Evolutionary conservation across 73 alveolate genomes (phyloP).

Genomic region (Tetrahymena malaccensis): DNA sequence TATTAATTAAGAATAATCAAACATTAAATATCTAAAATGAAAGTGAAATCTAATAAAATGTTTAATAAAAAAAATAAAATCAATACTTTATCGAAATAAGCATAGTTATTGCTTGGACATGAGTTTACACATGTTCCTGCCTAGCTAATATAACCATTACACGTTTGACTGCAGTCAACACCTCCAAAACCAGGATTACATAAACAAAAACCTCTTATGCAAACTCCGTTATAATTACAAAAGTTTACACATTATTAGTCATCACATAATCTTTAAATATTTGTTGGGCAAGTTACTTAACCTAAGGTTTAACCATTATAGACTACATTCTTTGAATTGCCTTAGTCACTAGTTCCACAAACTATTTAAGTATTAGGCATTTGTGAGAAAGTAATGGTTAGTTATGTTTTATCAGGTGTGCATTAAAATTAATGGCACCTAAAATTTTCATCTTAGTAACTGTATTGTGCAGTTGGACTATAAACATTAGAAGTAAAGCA

Average conservation of each 20-base stretch:
- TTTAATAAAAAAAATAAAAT: too few species aligned
- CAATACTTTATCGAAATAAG: background rate
- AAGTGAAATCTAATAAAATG: too few species aligned
- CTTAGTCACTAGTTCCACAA: background rate
- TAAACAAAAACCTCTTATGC: background rate
- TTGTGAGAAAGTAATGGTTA: background rate
- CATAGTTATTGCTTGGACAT: background rate
- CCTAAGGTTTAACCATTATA: background rate
- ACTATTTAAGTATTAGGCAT: background rate
- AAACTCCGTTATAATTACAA: background rate
- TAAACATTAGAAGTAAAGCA: background rate
- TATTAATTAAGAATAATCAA: too few species aligned
- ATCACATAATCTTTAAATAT: background rate
- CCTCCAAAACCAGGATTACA: background rate
- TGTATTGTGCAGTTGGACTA: background rate
- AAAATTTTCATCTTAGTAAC: background rate
- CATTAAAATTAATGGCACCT: background rate
- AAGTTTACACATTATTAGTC: background rate
- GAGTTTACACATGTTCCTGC: background rate
- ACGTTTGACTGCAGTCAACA: background rate
- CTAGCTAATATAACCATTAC: background rate
- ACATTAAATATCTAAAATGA: too few species aligned
- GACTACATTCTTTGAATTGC: background rate
- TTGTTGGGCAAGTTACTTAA: background rate
- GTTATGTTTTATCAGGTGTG: background rate